Conservation (phyloP, 2,329 filamentous ascomycete genomes). For the Colletotrichum liriopes region DNA sequence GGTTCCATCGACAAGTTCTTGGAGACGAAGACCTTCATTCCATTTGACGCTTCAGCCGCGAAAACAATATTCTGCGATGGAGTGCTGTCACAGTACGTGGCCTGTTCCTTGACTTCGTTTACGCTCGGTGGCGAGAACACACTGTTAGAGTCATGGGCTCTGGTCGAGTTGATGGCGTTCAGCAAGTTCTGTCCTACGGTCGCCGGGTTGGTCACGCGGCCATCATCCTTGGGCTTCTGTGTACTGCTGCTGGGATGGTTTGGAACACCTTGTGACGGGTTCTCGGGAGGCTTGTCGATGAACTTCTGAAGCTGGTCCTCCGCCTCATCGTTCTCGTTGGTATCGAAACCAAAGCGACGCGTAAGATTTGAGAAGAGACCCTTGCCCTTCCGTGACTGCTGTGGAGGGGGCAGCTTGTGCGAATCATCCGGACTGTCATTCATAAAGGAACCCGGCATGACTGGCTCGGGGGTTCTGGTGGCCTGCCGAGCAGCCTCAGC, state of each 20-base stretch:
- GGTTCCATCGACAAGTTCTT: constrained; percentile 66
- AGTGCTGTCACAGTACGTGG: constrained; percentile 87
- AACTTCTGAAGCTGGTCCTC: constrained; percentile 63
- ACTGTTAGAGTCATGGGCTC: constrained; percentile 80
- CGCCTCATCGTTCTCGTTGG: constrained; percentile 58
- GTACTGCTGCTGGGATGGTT: constrained; percentile 32
- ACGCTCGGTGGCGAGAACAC: constrained; percentile 83
- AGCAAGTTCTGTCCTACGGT: constrained; percentile 79
- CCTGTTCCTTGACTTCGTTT: constrained; percentile 83
- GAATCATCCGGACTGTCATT: constrained; percentile 73
- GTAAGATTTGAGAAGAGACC: constrained; percentile 79
- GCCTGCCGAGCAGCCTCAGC: constrained; percentile 57
- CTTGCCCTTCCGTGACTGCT: constrained; percentile 60
- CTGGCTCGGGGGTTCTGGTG: constrained; percentile 58
- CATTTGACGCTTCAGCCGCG: constrained; percentile 78
- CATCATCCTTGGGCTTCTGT: constrained; percentile 58
- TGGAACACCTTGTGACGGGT: constrained; percentile 27
- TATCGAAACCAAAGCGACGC: constrained; percentile 78
- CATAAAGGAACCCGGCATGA: constrained; percentile 83
- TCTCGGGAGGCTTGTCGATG: constrained; percentile 53
- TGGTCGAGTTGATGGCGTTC: constrained; percentile 84
- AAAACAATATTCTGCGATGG: constrained; percentile 82
- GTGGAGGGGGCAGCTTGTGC: constrained; percentile 48
- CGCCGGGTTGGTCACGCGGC: constrained; percentile 72
- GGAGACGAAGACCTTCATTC: constrained; percentile 82